phyloP scores from a whole-genome alignment of 78 protist genomes.

The Cavenderia fasciculata region DNA sequence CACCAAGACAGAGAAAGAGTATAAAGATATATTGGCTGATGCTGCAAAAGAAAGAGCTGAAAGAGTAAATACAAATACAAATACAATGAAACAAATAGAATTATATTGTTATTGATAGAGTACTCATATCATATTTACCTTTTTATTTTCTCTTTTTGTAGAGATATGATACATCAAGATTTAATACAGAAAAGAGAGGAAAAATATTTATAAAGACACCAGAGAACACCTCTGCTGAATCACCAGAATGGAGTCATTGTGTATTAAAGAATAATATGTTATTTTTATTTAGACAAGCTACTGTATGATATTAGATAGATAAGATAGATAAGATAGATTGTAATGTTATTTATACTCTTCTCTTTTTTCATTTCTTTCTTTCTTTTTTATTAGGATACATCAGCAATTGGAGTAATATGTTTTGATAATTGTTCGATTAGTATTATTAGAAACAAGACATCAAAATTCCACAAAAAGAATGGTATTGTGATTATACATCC shows the following conservation, averaged over 20 bases:
- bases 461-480: conserved; percentile 63
- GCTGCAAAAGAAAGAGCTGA: background rate
- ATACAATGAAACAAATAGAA: background rate
- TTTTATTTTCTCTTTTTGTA: background rate
- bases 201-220: conserved; percentile 30
- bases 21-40: conserved; percentile 7
- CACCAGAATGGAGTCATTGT: conserved; percentile 47
- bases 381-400: conserved; percentile 43
- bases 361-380: too few relatives aligned
- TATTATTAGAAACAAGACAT: conserved; percentile 55
- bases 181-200: conserved; percentile 36
- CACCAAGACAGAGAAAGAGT: conserved; percentile 37
- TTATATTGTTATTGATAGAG: background rate
- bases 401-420: conserved; percentile 50
- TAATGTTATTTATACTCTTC: too few relatives aligned
- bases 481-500: conserved; percentile 23
- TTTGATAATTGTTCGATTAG: conserved; percentile 54
- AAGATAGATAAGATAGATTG: too few relatives aligned
- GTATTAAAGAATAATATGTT: conserved; percentile 52
- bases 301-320: too few relatives aligned
- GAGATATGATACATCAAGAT: conserved; percentile 51
- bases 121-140: background rate
- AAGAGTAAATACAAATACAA: background rate
- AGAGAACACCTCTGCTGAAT: conserved; percentile 2
- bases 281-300: conserved; percentile 29